These are phyloP conservation scores for Tirmania nivea DNA, from an alignment of 495 filamentous ascomycete species.

Conservation along the genomic window DNA sequence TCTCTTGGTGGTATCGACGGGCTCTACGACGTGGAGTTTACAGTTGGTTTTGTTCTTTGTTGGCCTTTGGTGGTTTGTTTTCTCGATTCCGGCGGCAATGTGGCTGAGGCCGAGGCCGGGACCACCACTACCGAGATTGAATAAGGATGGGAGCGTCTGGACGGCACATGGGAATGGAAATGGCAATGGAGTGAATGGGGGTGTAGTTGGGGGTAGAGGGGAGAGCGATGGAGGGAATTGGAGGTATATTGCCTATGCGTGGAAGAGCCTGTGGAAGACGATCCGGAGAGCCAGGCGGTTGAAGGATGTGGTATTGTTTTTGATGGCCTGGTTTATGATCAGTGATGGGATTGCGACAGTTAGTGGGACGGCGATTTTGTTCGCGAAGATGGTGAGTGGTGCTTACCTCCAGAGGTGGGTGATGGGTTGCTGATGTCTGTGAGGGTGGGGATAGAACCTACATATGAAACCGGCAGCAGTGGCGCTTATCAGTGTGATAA, in stretches of 20 bases:
- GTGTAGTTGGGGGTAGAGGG: not conserved
- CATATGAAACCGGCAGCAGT: conserved; percentile 71
- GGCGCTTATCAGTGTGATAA: conserved; percentile 85
- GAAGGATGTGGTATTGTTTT: conserved; percentile 70
- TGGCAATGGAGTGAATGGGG: not conserved
- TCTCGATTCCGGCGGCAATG: conserved; percentile 70
- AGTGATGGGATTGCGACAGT: conserved; percentile 89
- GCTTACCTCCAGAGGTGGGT: not conserved
- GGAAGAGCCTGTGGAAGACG: conserved; percentile 67
- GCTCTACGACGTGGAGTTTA: conserved; percentile 55
- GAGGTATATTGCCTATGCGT: conserved; percentile 55
- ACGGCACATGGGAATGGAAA: not conserved
- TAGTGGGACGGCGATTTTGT: conserved; percentile 82
- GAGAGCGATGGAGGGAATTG: conserved; percentile 13
- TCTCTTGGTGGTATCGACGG: conserved; percentile 40
- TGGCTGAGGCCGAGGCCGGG: conserved; percentile 86
- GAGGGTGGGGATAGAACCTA: conserved; percentile 27
- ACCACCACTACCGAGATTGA: conserved; percentile 38
- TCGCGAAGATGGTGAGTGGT: conserved; percentile 54
- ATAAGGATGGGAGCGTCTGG: conserved; percentile 3
- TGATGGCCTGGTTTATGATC: conserved; percentile 82
- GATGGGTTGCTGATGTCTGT: not conserved
- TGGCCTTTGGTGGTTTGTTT: conserved; percentile 85
- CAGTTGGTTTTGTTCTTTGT: conserved; percentile 68
- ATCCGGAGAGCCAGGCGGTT: conserved; percentile 54